Percentiles rank a stretch among this genome's conserved stretches.
phyloP scores from a whole-genome alignment of 2,329 filamentous ascomycete species.

The Helminthosporium solani region DNA sequence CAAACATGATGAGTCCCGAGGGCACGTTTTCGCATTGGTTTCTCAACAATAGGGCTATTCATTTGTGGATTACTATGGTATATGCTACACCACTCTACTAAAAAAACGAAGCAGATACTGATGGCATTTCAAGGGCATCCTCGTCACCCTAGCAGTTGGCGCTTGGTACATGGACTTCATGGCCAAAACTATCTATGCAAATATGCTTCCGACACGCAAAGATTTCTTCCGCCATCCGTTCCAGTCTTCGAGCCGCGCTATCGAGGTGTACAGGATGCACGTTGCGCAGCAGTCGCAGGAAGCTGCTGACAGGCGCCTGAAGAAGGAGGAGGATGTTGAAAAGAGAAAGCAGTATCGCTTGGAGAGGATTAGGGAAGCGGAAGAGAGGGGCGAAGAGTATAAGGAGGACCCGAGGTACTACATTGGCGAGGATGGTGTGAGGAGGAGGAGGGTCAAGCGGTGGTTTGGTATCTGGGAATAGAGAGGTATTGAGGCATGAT shows the following conservation, averaged over 20 bases:
- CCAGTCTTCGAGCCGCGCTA: conserved; percentile 62
- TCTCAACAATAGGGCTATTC: conserved; percentile 72
- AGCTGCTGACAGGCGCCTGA: conserved; percentile 70
- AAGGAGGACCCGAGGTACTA: conserved; percentile 41
- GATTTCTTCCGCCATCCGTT: conserved; percentile 71
- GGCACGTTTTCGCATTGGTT: conserved; percentile 85
- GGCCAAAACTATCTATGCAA: conserved; percentile 72
- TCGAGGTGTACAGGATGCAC: conserved; percentile 75
- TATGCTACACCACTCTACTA: conserved; percentile 24
- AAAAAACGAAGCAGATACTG: background rate
- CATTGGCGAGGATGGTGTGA: conserved; percentile 43
- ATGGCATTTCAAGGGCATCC: conserved; percentile 56
- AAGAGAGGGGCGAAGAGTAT: conserved; percentile 38
- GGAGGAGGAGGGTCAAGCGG: conserved; percentile 67
- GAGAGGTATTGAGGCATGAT: background rate
- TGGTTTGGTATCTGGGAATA: conserved; percentile 76
- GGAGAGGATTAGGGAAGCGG: conserved; percentile 42
- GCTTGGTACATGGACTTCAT: conserved; percentile 80
- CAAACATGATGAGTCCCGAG: conserved; percentile 82
- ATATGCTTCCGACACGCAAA: conserved; percentile 72
- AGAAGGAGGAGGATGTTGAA: conserved; percentile 78
- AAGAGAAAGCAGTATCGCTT: conserved; percentile 85
- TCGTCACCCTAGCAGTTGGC: conserved; percentile 67
- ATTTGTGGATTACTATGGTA: conserved; percentile 83
- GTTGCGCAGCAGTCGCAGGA: conserved; percentile 68